Percentiles rank a stretch among this genome's conserved stretches.
phyloP scores from a whole-genome alignment of 2,329 filamentous ascomycete genomes.

The Cladosporium halotolerans region DNA sequence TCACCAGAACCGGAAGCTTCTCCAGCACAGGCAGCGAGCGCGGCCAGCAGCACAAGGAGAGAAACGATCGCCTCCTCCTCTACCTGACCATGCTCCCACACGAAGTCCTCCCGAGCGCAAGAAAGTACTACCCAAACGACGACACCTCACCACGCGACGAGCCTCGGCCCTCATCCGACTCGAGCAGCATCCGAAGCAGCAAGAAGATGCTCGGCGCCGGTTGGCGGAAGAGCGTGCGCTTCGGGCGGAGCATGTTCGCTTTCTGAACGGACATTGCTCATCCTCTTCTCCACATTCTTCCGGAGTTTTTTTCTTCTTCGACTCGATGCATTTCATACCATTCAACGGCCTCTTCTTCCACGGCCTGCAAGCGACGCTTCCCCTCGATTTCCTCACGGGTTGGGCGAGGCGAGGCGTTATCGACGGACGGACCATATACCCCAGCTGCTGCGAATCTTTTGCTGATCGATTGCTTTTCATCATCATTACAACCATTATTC shows the following conservation, averaged over 20 bases:
- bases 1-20: conserved; percentile 26
- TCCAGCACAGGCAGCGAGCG: conserved; percentile 24
- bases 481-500: too few relatives aligned
- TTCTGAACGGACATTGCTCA: conserved; percentile 14
- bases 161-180: background rate
- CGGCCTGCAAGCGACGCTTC: too few relatives aligned
- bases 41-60: conserved; percentile 26
- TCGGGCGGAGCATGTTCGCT: conserved; percentile 21
- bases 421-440: too few relatives aligned
- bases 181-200: conserved; percentile 13
- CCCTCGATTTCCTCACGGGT: too few relatives aligned
- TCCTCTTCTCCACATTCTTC: background rate
- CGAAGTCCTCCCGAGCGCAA: conserved; percentile 28
- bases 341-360: too few relatives aligned
- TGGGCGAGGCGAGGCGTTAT: too few relatives aligned
- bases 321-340: too few relatives aligned
- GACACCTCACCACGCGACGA: background rate
- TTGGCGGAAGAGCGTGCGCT: conserved; percentile 21
- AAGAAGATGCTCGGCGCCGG: conserved; percentile 12
- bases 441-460: too few relatives aligned
- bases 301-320: background rate
- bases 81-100: conserved; percentile 29
- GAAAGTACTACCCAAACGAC: conserved; percentile 28
- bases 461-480: too few relatives aligned
- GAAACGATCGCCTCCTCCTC: conserved; percentile 29